Base-by-base conservation (phyloP, 2,329 filamentous ascomycete species). In the Rhynchosporium graminicola region DNA sequence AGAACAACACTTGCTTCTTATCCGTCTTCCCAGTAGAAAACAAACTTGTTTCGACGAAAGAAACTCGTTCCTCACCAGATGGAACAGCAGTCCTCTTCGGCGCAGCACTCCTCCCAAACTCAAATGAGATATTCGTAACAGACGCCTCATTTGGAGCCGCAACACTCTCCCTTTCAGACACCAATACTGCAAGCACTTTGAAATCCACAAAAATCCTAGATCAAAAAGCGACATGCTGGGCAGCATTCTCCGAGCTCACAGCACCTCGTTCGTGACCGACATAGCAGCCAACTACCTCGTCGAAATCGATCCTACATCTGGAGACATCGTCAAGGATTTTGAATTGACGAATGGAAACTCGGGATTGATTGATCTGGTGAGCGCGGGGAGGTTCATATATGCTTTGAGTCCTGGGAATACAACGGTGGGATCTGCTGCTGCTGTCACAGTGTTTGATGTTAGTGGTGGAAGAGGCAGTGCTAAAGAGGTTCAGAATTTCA, bases 161-260 rank as follows among this genome's bases (percentile, higher is more conserved):
- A 0, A 76, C 85, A 4, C 70, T 87, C 1, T 73, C 76, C 0
- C 65, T 84, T 28, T 75, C 81, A 51, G 51, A 66, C 42, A n/a
- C 15, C 33, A 57, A 57, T 28, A 42, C 8, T 20, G 46, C 46
- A 43, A 50, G 4, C 9, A 48, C 36, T n/a, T n/a, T 40, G 43
- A 73, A 82, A 83, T 1, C 26, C 1, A 68, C 67, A 5, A 66
- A 70, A 0, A 74, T 88, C 12, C 74, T 75, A 0, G 81, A 77
- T 43, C 85, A 88, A 68, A 72, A 64, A 6, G 85, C 85, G 0
- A 87, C 84, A 0, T 88, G 85, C 72, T 88, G 85, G 85, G 78
- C 76, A 0, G 76, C 83, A 0, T 75, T 86, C 46, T 83, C 81
- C 0, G 62, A 74, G 0, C 71, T 74, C 0, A 83, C 82, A 0